These are phyloP conservation scores for Diaporthe sp. DNA, from an alignment of 2,329 filamentous ascomycete species.

Conservation along the genomic window DNA sequence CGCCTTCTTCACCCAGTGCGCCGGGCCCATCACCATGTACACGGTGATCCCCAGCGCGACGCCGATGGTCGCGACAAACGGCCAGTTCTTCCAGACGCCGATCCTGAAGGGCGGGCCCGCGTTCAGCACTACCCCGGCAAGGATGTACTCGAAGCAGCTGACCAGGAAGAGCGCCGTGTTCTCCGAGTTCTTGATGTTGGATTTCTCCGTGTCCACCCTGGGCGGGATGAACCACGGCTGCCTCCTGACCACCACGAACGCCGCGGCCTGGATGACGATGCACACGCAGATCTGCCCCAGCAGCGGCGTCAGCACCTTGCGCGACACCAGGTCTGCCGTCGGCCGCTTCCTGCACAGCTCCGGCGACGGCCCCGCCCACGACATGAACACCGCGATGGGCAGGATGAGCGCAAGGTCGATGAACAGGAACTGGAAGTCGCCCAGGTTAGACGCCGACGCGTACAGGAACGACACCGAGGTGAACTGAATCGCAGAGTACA, in stretches of 20 bases:
- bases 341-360: constrained; percentile 86
- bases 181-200: constrained; percentile 91
- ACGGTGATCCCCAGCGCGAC: constrained; percentile 75
- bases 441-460: constrained; percentile 91
- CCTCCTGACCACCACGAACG: constrained; percentile 80
- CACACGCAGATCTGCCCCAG: constrained; percentile 90
- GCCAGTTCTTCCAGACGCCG: constrained; percentile 83
- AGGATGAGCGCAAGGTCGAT: constrained; percentile 94
- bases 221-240: constrained; percentile 93
- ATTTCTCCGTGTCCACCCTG: constrained; percentile 80
- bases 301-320: constrained; percentile 91
- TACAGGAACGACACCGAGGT: constrained; percentile 97
- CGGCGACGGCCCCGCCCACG: constrained; percentile 90
- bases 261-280: constrained; percentile 81
- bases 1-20: constrained; percentile 74
- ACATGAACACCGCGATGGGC: constrained; percentile 98
- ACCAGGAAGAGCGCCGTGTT: constrained; percentile 92
- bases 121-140: constrained; percentile 89
- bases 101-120: constrained; percentile 94
- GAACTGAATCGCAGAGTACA: constrained; percentile 99
- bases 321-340: constrained; percentile 90
- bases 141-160: constrained; percentile 95
- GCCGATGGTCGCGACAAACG: constrained; percentile 84
- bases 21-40: constrained; percentile 86
- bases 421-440: constrained; percentile 98